Percentiles rank a stretch among this genome's conserved stretches.
phyloP scores from a whole-genome alignment of 495 filamentous ascomycete species.

The Neurospora sp. region DNA sequence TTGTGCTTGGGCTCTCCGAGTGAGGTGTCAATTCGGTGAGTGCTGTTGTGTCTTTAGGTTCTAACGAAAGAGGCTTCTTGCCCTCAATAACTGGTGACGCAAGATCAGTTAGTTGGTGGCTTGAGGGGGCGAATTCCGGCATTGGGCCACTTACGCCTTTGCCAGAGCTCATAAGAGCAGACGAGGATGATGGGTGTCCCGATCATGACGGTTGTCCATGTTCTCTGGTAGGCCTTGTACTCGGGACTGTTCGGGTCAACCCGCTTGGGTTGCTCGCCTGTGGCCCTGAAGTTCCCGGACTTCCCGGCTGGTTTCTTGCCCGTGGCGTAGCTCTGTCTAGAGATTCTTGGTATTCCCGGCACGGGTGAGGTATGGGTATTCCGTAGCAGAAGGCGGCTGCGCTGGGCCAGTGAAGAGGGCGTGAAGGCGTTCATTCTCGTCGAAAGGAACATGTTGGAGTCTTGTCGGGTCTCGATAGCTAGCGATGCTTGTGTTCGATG shows the following conservation, averaged over 20 bases:
- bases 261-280: conserved; percentile 2
- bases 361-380: neutral
- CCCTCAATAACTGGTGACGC: conserved; percentile 13
- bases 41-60: neutral
- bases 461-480: neutral
- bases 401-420: neutral
- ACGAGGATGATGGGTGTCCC: conserved; percentile 35
- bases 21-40: neutral
- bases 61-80: conserved; percentile 3
- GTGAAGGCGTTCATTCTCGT: neutral
- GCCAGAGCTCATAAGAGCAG: conserved; percentile 33
- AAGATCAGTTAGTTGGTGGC: neutral
- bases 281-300: neutral
- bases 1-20: neutral
- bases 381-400: neutral
- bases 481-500: neutral
- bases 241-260: conserved; percentile 26
- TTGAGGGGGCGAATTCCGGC: neutral
- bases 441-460: neutral
- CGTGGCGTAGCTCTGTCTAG: neutral
- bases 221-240: conserved; percentile 30
- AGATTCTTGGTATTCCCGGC: neutral
- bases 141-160: conserved; percentile 23
- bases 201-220: conserved; percentile 29
- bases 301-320: neutral